phyloP scores from a whole-genome alignment of 345 rosid genomes.

The Microthlaspi erraticum region DNA sequence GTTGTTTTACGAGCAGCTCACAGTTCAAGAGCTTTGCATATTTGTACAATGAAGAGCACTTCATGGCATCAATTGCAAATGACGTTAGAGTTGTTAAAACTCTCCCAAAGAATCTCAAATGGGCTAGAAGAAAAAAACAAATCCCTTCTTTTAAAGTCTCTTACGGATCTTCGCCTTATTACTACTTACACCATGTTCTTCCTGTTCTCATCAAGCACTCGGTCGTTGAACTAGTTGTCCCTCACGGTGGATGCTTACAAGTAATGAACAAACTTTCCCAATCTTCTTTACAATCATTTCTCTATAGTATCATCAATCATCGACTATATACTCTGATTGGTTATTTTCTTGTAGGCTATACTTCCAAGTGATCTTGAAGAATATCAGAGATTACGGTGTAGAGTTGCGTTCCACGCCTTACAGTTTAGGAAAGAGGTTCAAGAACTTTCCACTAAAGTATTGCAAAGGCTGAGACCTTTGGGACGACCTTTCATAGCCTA shows the following conservation, averaged over 20 bases:
- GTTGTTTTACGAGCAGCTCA: constrained; percentile 60
- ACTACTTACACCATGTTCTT: constrained; percentile 82
- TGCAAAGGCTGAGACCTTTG: constrained; percentile 85
- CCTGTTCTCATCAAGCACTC: constrained; percentile 84
- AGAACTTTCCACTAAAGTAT: constrained; percentile 77
- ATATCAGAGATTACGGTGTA: constrained; percentile 90
- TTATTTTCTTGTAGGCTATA: constrained; percentile 57
- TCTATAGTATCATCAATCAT: not conserved
- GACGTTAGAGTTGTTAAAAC: constrained; percentile 84
- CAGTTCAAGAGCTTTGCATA: constrained; percentile 98
- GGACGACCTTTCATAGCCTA: constrained; percentile 91
- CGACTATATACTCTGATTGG: constrained; percentile 8
- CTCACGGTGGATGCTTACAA: constrained; percentile 96
- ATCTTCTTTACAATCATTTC: constrained; percentile 1
- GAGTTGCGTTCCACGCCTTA: constrained; percentile 90
- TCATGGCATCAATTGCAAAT: constrained; percentile 72
- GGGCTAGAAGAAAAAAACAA: constrained; percentile 81
- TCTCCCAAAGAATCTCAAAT: constrained; percentile 91
- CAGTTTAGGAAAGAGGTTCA: constrained; percentile 84
- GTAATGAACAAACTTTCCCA: constrained; percentile 36
- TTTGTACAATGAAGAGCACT: constrained; percentile 86
- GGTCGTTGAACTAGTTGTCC: constrained; percentile 87
- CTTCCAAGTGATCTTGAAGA: constrained; percentile 87
- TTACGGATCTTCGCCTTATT: constrained; percentile 79
- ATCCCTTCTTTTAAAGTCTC: constrained; percentile 89